These are phyloP conservation scores for Pseudevernia furfuracea DNA, from an alignment of 495 filamentous ascomycete species.

Conservation along the genomic window DNA sequence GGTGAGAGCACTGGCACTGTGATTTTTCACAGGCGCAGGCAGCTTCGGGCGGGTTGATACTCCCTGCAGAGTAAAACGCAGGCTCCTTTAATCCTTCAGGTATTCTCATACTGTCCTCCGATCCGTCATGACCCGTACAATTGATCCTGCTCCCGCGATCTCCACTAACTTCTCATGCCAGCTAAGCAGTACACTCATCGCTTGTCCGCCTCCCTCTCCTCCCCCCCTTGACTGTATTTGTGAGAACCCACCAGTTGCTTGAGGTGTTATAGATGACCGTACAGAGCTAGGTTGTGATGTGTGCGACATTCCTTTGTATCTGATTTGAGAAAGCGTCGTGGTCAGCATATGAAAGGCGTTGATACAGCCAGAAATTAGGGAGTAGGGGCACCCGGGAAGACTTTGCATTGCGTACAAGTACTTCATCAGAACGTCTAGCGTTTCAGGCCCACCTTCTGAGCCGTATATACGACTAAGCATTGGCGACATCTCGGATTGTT, in stretches of 20 bases:
- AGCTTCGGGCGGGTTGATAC: neutral
- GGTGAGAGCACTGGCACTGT: neutral
- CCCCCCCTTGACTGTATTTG: conserved; percentile 66
- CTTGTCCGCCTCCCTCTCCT: conserved; percentile 66
- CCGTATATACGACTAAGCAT: conserved; percentile 69
- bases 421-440: conserved; percentile 67
- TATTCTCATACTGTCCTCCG: conserved; percentile 66
- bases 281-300: conserved; percentile 34
- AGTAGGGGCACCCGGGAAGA: no score
- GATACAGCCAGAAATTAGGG: no score
- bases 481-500: conserved; percentile 81
- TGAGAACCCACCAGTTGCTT: conserved; percentile 73
- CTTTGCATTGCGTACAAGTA: conserved; percentile 54
- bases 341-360: no score
- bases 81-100: neutral
- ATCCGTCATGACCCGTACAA: conserved; percentile 88
- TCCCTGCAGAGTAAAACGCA: neutral
- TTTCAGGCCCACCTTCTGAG: conserved; percentile 63
- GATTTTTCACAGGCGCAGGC: neutral
- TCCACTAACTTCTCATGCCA: conserved; percentile 97
- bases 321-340: no score
- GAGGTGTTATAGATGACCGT: conserved; percentile 55
- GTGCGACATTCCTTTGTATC: conserved; percentile 71
- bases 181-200: conserved; percentile 87
- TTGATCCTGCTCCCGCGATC: conserved; percentile 75